Percentiles rank a stretch among this genome's conserved stretches.
Conservation (phyloP, 139 green algal genomes). For the Chlamydomonas applanata region DNA sequence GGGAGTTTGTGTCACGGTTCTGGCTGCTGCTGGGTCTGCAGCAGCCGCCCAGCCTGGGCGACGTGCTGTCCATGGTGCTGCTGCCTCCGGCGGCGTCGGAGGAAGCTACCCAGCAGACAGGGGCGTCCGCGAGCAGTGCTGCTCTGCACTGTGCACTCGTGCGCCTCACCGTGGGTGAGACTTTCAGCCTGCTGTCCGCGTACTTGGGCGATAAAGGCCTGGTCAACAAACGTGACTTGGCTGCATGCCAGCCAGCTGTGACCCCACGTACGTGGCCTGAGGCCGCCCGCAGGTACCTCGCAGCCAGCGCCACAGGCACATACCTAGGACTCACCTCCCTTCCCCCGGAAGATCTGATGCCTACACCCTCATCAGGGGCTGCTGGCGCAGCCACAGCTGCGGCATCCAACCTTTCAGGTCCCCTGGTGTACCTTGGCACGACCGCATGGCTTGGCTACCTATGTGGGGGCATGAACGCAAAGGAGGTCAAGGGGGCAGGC, state of each 20-base stretch:
- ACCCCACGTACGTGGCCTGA: conserved; percentile 58
- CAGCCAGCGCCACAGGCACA: conserved; percentile 35
- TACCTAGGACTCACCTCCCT: conserved; percentile 21
- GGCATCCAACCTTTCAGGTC: neutral
- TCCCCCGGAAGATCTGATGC: neutral
- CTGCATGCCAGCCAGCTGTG: conserved; percentile 3
- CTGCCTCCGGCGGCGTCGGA: conserved; percentile 11
- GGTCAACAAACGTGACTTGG: conserved; percentile 12
- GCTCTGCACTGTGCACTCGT: conserved; percentile 40
- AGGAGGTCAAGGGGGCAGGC: neutral
- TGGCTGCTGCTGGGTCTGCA: conserved; percentile 42
- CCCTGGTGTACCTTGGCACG: neutral
- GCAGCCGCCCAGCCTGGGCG: conserved; percentile 7
- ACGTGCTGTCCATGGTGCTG: conserved; percentile 12
- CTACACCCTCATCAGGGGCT: neutral
- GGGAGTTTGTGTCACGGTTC: conserved; percentile 59
- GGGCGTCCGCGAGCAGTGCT: conserved; percentile 10
- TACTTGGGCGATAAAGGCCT: conserved; percentile 3
- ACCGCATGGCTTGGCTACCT: conserved; percentile 58
- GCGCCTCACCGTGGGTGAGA: conserved; percentile 44
- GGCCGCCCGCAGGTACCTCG: conserved; percentile 47
- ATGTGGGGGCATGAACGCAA: conserved; percentile 45
- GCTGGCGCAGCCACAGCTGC: neutral
- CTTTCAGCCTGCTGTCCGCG: conserved; percentile 28
- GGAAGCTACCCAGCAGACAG: neutral